These are phyloP conservation scores for Diplocarpon rosae DNA, from an alignment of 2,329 filamentous ascomycete species.

Conservation along the genomic window DNA sequence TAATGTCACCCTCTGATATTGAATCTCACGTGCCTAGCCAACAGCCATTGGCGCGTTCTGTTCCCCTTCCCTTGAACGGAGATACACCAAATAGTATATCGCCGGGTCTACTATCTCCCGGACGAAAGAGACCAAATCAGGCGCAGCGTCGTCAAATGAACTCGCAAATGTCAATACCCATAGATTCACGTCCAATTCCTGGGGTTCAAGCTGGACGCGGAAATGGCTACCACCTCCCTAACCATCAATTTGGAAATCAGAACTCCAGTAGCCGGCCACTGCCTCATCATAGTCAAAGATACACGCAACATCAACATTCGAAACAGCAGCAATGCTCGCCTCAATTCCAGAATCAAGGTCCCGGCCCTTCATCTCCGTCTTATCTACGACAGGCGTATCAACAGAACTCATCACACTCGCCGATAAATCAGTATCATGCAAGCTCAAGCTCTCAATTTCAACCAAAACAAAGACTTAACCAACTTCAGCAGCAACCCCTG, in stretches of 20 bases:
- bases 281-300: conserved; percentile 12
- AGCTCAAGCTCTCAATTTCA: conserved; percentile 10
- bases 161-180: conserved; percentile 44
- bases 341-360: conserved; percentile 10
- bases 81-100: not conserved
- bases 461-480: conserved; percentile 4
- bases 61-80: not conserved
- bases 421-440: conserved; percentile 17
- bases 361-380: conserved; percentile 15
- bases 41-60: not conserved
- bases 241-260: not conserved
- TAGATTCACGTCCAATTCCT: conserved; percentile 34
- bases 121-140: conserved; percentile 45
- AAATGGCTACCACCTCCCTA: conserved; percentile 3
- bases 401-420: conserved; percentile 26
- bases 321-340: conserved; percentile 19
- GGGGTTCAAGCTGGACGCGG: conserved; percentile 24
- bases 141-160: conserved; percentile 53
- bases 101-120: conserved; percentile 3
- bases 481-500: conserved; percentile 7
- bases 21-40: not conserved
- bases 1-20: conserved; percentile 18
- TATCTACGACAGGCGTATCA: conserved; percentile 9
- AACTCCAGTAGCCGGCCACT: not conserved
- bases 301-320: conserved; percentile 9